Evolutionary conservation across 352 stramenopile species (phyloP).

Genomic region (Globisporangium splendens): DNA sequence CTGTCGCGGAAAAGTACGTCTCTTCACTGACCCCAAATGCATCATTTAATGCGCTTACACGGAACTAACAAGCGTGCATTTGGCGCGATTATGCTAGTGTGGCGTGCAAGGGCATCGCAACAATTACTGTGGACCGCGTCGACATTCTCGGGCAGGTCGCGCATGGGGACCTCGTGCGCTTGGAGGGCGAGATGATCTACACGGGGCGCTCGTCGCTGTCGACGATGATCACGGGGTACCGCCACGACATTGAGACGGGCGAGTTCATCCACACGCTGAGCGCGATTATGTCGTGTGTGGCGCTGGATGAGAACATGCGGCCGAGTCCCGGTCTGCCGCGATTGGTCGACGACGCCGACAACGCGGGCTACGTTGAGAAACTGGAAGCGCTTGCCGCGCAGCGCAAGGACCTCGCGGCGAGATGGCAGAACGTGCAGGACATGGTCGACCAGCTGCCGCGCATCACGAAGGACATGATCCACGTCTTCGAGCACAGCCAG

Average conservation of each 20-base stretch:
- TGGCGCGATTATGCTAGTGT: slow-evolving; percentile 27
- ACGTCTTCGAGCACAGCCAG: slow-evolving; percentile 32
- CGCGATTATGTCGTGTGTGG: slow-evolving; percentile 71
- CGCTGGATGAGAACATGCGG: slow-evolving; percentile 60
- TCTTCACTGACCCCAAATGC: too few species aligned
- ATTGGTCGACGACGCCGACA: slow-evolving; percentile 29
- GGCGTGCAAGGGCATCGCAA: slow-evolving; percentile 54
- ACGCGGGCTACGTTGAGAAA: slow-evolving; percentile 42
- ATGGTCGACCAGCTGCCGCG: slow-evolving; percentile 57
- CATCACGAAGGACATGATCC: slow-evolving; percentile 61
- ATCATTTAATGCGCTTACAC: not conserved
- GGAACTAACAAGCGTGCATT: not conserved
- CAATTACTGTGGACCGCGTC: slow-evolving; percentile 65
- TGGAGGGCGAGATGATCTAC: slow-evolving; percentile 63
- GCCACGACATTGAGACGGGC: slow-evolving; percentile 61
- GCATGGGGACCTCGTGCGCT: slow-evolving; percentile 56
- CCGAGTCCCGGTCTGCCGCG: slow-evolving; percentile 48
- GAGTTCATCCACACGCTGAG: slow-evolving; percentile 66
- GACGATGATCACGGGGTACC: slow-evolving; percentile 63
- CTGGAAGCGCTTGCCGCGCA: slow-evolving; percentile 54
- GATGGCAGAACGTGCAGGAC: slow-evolving; percentile 64
- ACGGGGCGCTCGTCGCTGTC: slow-evolving; percentile 54
- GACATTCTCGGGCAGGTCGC: slow-evolving; percentile 63
- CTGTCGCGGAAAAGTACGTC: slow-evolving; percentile 57
- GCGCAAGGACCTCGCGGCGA: slow-evolving; percentile 54